These are phyloP conservation scores for Arctium lappa DNA, from an alignment of 129 eudicot genomes.

Conservation along the genomic window DNA sequence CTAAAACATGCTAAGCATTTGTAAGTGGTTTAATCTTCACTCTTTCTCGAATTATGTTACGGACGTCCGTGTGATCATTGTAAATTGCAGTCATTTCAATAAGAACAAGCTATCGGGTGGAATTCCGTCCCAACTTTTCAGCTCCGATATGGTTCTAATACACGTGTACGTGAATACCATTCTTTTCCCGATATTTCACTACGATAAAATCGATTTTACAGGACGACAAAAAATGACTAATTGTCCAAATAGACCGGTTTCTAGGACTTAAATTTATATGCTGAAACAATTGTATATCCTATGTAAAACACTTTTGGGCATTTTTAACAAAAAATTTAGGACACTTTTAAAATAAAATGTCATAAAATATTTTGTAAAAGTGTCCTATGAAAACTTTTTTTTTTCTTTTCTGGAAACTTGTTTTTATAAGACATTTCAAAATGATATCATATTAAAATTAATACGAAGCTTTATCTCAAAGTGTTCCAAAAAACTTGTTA, in stretches of 20 bases:
- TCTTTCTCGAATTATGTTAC: constrained; percentile 5
- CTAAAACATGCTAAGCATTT: constrained; percentile 76
- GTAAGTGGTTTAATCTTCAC: constrained; percentile 38
- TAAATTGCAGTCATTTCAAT: constrained; percentile 75
- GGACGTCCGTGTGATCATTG: constrained; percentile 1
- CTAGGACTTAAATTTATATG: neutral
- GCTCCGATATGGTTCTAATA: constrained; percentile 70
- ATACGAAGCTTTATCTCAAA: neutral
- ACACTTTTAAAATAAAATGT: neutral
- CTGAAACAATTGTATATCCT: neutral
- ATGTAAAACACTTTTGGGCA: neutral
- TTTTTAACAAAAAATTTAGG: neutral
- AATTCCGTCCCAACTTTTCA: constrained; percentile 63
- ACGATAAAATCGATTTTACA: neutral
- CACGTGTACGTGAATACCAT: constrained; percentile 66
- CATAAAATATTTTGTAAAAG: too few species aligned
- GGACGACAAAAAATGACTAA: neutral
- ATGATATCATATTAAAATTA: neutral
- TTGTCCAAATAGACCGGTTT: neutral
- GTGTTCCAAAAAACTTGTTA: neutral
- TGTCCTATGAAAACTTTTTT: neutral
- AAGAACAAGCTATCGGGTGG: constrained; percentile 81
- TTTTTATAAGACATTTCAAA: neutral
- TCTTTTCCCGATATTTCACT: neutral
- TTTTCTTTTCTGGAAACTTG: neutral